These are phyloP conservation scores for Carex kokanica DNA, from an alignment of 176 grass and related monocot species.

Conservation along the genomic window DNA sequence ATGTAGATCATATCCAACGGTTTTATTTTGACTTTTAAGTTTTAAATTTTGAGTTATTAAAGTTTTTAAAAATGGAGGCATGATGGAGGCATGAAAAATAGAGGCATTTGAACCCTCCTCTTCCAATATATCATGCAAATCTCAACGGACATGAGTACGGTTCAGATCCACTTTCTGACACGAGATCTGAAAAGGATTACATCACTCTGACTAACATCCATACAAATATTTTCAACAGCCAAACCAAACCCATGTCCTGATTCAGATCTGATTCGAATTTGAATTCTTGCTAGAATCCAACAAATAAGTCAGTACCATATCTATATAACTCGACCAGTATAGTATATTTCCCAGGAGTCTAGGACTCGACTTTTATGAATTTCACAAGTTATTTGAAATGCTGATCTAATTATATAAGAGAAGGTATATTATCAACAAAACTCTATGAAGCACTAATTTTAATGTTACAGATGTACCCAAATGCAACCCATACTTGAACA, in stretches of 20 bases:
- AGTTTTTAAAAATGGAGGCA: too few species aligned
- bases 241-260: not conserved
- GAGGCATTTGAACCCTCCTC: too few species aligned
- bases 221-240: not conserved
- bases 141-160: not conserved
- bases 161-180: conserved; percentile 10
- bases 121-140: conserved; percentile 20
- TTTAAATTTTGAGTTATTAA: too few species aligned
- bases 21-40: too few species aligned
- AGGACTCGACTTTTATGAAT: not conserved
- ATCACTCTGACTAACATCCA: conserved; percentile 7
- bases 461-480: not conserved
- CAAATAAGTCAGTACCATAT: not conserved
- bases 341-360: not conserved
- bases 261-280: conserved; percentile 15
- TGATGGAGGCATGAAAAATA: too few species aligned
- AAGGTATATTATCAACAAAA: not conserved
- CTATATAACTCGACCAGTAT: not conserved
- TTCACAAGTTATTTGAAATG: conserved; percentile 4
- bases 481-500: not conserved
- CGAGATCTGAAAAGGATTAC: conserved; percentile 5
- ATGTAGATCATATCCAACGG: too few species aligned
- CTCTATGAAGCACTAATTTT: too few species aligned
- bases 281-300: conserved; percentile 13
- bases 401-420: not conserved